Evolutionary conservation across 345 rosid species (phyloP), one percentile per base, ranked within the genome.

Genomic region (Passiflora organensis): DNA sequence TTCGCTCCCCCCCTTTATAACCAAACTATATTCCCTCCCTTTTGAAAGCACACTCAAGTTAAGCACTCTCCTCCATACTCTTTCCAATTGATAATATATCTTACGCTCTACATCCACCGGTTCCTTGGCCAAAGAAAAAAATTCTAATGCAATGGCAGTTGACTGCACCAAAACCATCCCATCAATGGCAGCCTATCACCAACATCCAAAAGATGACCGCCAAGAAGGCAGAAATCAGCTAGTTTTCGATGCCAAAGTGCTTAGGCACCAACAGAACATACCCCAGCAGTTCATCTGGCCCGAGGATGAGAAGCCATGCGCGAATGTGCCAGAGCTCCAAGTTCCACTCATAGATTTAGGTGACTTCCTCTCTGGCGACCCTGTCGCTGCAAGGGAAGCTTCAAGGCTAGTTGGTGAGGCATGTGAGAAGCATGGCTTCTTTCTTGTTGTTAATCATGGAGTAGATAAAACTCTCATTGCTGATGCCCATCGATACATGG

Each of bases 101-200:
- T 6, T 13, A 1, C 21, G 6, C 8, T 37, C 8, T 2, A 37
- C 13, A 18, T 1, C n/a, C 12, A 44, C 0, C 8, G 13, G 41
- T 6, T 6, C 8, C 34, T 8, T 48, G 11, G 16, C 6, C 0
- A 3, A 15, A 16, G 10, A 15, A 2, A 5, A 45, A 45, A 22
- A 2, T 10, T 10, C 6, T 64, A 55, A 69, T 68, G 69, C 67
- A 62, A 76, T 69, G 77, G 67, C 77, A 56, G 43, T 69, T 18
- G 72, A 72, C 17, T 46, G 68, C 52, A 19, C 53, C 25, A 55
- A 48, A 17, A 10, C 57, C 58, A 68, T 60, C 43, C 62, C 67
- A 21, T 54, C 34, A 28, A 28, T 28, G 34, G 53, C 64, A 17
- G 4, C 54, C 20, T 38, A 4, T 43, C 62, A 56, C n/a, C 62